Evolutionary conservation across 148 eudicot genomes (phyloP), one percentile per base, ranked within the genome.

Genomic region (Polygonum maritimum): DNA sequence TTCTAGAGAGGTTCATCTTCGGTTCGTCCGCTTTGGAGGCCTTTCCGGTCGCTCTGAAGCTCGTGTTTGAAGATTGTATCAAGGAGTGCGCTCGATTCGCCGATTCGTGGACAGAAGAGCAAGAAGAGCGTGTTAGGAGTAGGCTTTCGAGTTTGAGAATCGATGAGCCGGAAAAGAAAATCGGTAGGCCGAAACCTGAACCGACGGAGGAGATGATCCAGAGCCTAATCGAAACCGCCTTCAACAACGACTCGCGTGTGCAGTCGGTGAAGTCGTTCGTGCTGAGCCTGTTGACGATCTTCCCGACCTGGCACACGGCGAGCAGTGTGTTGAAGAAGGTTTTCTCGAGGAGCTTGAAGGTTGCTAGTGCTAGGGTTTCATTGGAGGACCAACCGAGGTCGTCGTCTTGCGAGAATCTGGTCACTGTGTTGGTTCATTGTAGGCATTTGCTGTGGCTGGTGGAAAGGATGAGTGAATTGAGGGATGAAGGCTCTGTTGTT

Each of bases 381-480:
- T 69, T 94, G 83, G 98, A 92, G 92, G 89, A 92, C 80, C 90
- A 92, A 41, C 86, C 96, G 48, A 94, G 98, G 57, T 96, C 97
- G 0, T 81, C 86, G 38, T 84, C 40, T 0, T 92, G 76, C 83
- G 98, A 71, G 96, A 89, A 94, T 84, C 83, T 92, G 85, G 97
- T 90, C 57, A 78, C 83, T 0, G 91, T 89, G 2, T 78, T 87
- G 92, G 86, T 85, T 0, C 88, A 88, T 44, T 90, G 90, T 75
- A 92, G 82, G 84, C 96, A 94, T 78, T 73, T 94, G 92, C 19
- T 89, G 83, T 92, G 98, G 98, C 69, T 94, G 54, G 79, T 92
- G 26, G 98, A 94, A 81, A 88, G 96, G 93, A 94, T 94, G 98
- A 85, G 90, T 75, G 98, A 94, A 84, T 76, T 94, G 76, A 85